Evolutionary conservation across 2,329 filamentous ascomycete species (phyloP).

Genomic region (Clonostachys solani): DNA sequence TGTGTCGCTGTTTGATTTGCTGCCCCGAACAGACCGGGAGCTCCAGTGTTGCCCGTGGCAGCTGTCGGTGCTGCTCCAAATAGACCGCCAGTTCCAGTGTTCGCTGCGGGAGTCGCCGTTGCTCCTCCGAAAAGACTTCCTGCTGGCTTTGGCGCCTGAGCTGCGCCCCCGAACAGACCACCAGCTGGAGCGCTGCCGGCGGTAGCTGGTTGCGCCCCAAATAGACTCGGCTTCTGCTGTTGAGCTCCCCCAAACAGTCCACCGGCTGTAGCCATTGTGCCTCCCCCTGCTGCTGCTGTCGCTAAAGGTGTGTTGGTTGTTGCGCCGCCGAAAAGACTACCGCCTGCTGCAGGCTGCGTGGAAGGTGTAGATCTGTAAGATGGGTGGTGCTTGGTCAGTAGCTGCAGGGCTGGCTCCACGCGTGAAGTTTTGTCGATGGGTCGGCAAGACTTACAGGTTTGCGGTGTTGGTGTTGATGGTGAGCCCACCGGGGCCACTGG

Average conservation of each 20-base stretch:
- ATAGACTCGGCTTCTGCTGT: slow-evolving; percentile 21
- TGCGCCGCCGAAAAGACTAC: slow-evolving; percentile 28
- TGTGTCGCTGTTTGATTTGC: slow-evolving; percentile 6
- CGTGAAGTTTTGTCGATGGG: no score
- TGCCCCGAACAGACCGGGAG: no score
- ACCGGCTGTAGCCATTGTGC: slow-evolving; percentile 27
- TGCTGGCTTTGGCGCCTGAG: neutral
- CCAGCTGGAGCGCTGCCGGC: slow-evolving; percentile 12
- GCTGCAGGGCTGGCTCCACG: neutral
- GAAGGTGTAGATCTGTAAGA: slow-evolving; percentile 3
- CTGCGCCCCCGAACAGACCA: slow-evolving; percentile 22
- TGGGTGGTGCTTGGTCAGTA: neutral
- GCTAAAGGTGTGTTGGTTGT: slow-evolving; percentile 10
- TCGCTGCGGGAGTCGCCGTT: slow-evolving; percentile 7
- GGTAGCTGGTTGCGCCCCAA: slow-evolving; percentile 19
- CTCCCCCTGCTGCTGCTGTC: neutral
- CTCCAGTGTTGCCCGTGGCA: no score
- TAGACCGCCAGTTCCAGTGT: slow-evolving; percentile 7
- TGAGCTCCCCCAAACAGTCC: slow-evolving; percentile 27
- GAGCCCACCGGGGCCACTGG: slow-evolving; percentile 55
- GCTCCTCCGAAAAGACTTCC: slow-evolving; percentile 15
- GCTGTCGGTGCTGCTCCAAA: slow-evolving; percentile 7
- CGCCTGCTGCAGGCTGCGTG: slow-evolving; percentile 24
- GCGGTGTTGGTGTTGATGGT: slow-evolving; percentile 61
- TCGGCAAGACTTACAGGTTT: slow-evolving; percentile 31